phyloP scores from a whole-genome alignment of 305 asterid species.

The Solanum chacoense region DNA sequence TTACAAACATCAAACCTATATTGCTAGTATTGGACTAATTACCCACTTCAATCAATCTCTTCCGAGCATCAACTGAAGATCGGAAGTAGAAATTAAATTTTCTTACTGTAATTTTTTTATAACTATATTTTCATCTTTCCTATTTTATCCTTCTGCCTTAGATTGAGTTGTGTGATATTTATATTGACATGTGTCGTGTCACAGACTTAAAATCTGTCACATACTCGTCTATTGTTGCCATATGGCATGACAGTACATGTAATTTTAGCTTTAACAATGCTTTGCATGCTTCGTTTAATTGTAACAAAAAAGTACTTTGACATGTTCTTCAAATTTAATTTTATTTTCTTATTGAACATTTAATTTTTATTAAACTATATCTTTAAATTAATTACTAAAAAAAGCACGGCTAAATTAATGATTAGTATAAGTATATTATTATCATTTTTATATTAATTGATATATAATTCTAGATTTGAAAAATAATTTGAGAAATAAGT shows the following conservation, averaged over 20 bases:
- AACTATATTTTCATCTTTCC: no score
- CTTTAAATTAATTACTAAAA: not conserved
- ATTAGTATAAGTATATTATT: not conserved
- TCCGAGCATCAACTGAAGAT: no score
- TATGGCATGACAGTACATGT: not conserved
- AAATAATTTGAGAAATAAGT: not conserved
- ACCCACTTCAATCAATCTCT: no score
- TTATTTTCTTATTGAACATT: not conserved
- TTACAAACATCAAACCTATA: no score
- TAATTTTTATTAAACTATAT: no score
- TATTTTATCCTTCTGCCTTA: not conserved
- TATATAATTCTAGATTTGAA: no score
- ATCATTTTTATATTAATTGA: not conserved
- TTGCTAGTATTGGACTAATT: no score
- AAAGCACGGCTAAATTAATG: not conserved
- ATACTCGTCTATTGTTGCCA: not conserved
- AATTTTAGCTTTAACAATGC: not conserved
- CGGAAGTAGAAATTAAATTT: no score
- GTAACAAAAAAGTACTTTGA: not conserved
- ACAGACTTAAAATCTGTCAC: not conserved
- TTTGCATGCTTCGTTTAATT: not conserved
- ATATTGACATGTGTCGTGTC: not conserved
- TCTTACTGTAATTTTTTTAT: no score
- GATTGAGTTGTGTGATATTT: not conserved
- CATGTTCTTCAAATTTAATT: not conserved